Evolutionary conservation across 75 land plant genomes (phyloP).

Genomic region (Larix kaempferi): DNA sequence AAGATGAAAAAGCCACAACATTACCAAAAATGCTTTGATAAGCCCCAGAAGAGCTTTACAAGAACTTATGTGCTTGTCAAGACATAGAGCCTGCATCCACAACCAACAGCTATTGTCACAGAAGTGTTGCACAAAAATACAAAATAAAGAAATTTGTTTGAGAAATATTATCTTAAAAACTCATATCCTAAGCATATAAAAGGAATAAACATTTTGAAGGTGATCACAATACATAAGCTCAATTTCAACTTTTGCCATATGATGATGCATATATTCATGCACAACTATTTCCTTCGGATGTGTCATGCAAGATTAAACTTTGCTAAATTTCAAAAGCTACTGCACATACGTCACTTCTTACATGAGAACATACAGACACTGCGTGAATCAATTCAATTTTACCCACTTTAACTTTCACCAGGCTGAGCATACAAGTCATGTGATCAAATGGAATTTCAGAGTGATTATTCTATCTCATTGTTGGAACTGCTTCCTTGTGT

Average conservation of each 20-base stretch:
- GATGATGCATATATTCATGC: not conserved
- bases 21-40: not conserved
- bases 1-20: slow-evolving; percentile 6
- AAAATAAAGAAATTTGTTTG: not conserved
- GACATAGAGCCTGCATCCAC: not conserved
- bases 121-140: not conserved
- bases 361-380: not conserved
- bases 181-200: not conserved
- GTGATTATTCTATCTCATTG: not conserved
- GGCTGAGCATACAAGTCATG: not conserved
- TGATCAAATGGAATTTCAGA: not conserved
- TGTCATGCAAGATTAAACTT: not conserved
- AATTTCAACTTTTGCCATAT: not conserved
- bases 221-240: not conserved
- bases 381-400: not conserved
- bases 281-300: too few relatives aligned
- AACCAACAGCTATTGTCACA: not conserved
- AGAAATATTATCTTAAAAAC: not conserved
- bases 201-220: not conserved
- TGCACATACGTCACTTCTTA: not conserved
- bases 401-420: not conserved
- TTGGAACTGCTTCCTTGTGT: not conserved
- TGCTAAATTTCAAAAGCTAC: not conserved
- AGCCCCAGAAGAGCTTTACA: not conserved
- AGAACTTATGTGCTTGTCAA: not conserved